Evolutionary conservation across 192 early-diverging fungal species (phyloP).

Genomic region (Dissophora ornata): DNA sequence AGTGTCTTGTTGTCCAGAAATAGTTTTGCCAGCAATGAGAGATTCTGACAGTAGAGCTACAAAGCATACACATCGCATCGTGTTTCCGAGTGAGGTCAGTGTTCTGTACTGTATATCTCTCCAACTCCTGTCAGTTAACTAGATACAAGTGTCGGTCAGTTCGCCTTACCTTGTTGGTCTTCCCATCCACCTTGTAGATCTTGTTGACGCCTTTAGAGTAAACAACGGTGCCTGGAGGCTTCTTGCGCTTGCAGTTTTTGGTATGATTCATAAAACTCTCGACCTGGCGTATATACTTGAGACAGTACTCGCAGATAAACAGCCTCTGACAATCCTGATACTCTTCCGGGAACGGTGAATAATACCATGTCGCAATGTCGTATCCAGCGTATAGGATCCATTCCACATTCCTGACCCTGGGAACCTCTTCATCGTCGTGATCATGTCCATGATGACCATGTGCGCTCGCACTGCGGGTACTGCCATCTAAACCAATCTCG

Average conservation of each 20-base stretch:
- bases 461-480: not conserved
- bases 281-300: conserved; percentile 91
- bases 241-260: conserved; percentile 66
- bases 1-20: conserved; percentile 98
- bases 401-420: conserved; percentile 55
- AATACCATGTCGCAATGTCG: conserved; percentile 93
- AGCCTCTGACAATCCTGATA: conserved; percentile 76
- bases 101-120: too few species aligned
- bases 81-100: too few species aligned
- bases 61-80: not conserved
- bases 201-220: conserved; percentile 77
- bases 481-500: not conserved
- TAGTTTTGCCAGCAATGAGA: conserved; percentile 92
- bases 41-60: conserved; percentile 93
- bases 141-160: too few species aligned
- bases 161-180: conserved; percentile 75
- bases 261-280: conserved; percentile 57
- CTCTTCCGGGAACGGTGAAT: conserved; percentile 93
- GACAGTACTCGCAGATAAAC: conserved; percentile 91
- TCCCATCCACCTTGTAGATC: conserved; percentile 91
- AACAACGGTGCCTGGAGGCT: conserved; percentile 84
- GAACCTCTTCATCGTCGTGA: conserved; percentile 39
- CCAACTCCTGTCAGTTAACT: too few species aligned
- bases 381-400: conserved; percentile 80
- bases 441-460: conserved; percentile 19